Base-by-base conservation (phyloP, 495 filamentous ascomycete genomes). In the Neurospora africana region DNA sequence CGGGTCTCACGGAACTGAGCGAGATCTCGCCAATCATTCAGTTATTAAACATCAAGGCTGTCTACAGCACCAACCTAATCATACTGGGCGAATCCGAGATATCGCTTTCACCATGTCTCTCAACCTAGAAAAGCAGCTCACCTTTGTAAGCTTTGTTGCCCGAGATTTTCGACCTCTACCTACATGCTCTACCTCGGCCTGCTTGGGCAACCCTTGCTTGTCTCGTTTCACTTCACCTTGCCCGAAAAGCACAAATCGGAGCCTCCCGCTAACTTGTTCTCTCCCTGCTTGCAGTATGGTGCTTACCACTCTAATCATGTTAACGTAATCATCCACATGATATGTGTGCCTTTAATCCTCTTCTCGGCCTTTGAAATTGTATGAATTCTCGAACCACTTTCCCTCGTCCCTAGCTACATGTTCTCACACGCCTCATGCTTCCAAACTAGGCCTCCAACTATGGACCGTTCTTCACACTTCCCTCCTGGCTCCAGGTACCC, bases 281-380 rank as follows among this genome's bases (percentile, higher is more conserved):
- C 21, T 69, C 43, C 17, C 38, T 27, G 10, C 69, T 8, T 70
- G 61, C 73, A 98, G 95, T 99, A 99, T 86, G 95, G 95, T 76
- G 88, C 93, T 37, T 98, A 99, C 80, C 95, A 99, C 80, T 90
- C 92, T 80, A 91, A 97, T 82, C 84, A 89, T 10, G 92, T 96
- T 77, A 99, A 99, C 78, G 83, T 98, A 70, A 86, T 87, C 30
- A 97, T 99, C 75, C 95, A 99, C 80, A 90, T 97, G 76, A 85
- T 89, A 33, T 98, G 92, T 79, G 94, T 99, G 10, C 95, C 95
- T 1, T 77, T 92, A 40, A 87, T 99, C 47, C 83, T 97, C 71
- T 89, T 96, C 74, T 92, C 92, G 2, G 87, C 84, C 3, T 90
- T 98, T 74, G 85, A 93, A 53, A 78, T 98, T 74, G 95, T 97